Evolutionary conservation across 2,329 filamentous ascomycete genomes (phyloP), one percentile per base, ranked within the genome.

Genomic region (Ceratocystis eucalypticola): DNA sequence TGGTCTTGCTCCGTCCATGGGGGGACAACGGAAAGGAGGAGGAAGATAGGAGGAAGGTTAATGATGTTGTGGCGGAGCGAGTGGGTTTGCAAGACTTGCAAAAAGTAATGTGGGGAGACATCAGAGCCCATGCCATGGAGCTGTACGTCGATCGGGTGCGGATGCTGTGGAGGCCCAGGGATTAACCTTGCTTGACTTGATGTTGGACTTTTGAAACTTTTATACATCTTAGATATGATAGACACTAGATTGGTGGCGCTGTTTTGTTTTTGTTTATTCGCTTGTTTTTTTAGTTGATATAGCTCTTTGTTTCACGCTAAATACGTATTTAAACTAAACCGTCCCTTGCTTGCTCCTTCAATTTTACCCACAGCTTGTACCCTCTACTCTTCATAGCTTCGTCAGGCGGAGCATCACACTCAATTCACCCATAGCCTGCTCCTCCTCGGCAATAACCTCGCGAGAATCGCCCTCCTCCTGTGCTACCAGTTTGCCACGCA

Each of bases 401-500:
- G 93, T 78, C 70, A 96, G 75, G 71, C 89, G 84, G 73, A 96
- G 76, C 77, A 90, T 76, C 76, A 93, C 89, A 1, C 84, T 91
- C 5, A 90, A 89, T 73, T 89, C 89, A 72, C 92, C 88, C 68
- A 95, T 83, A 75, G 94, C 89, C 73, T 94, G 89, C 73, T 93
- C 87, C 76, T 96, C 91, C 75, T 95, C 85, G 53, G 83, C 79
- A 73, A 96, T 91, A 65, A 92, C 76, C 22, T 70, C 70, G 2
- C 71, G 70, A 2, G 72, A 72, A 12, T 70, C 68, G 1, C 72
- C 72, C 10, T 70, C 68, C 33, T 71, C 70, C 65, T 69, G 61
- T 5, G 74, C 71, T 72, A 93, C 88, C 64, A 96, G 77, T 22
- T 88, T 88, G 72, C 91, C 82, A 69, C 91, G 82, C 70, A 96